Conservation (phyloP, 169 alveolate species). For the Cryptosporidium sp. region DNA sequence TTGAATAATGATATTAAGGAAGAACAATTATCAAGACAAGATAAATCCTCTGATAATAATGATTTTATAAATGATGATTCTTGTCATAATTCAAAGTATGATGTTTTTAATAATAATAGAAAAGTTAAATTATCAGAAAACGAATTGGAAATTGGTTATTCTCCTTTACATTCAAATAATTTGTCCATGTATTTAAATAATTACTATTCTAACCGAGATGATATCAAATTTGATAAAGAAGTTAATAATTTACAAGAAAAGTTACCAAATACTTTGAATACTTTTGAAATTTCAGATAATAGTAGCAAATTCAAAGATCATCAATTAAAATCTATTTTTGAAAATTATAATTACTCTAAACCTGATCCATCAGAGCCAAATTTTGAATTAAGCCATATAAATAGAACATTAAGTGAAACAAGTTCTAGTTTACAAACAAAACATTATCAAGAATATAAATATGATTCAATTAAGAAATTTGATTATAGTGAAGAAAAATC, state of each 20-base stretch:
- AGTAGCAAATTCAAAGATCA: too few species aligned
- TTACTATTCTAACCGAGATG: background rate
- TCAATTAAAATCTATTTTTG: background rate
- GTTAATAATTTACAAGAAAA: background rate
- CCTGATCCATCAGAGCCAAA: background rate
- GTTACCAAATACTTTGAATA: too few species aligned
- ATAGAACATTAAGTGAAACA: background rate
- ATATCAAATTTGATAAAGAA: background rate
- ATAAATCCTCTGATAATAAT: background rate
- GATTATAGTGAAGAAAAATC: background rate
- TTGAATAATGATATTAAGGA: background rate
- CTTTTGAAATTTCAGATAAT: background rate
- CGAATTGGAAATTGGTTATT: background rate
- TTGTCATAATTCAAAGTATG: too few species aligned
- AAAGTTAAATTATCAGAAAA: background rate
- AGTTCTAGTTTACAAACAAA: background rate
- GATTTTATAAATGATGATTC: too few species aligned
- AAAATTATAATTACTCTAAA: too few species aligned
- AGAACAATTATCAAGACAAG: background rate
- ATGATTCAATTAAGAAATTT: background rate
- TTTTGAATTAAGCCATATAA: background rate
- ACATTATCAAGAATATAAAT: background rate
- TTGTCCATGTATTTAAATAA: background rate
- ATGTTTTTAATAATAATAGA: background rate
- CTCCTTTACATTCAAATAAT: background rate